Conservation (phyloP, 371 early-diverging fungal genomes). For the Lichtheimia corymbifera region DNA sequence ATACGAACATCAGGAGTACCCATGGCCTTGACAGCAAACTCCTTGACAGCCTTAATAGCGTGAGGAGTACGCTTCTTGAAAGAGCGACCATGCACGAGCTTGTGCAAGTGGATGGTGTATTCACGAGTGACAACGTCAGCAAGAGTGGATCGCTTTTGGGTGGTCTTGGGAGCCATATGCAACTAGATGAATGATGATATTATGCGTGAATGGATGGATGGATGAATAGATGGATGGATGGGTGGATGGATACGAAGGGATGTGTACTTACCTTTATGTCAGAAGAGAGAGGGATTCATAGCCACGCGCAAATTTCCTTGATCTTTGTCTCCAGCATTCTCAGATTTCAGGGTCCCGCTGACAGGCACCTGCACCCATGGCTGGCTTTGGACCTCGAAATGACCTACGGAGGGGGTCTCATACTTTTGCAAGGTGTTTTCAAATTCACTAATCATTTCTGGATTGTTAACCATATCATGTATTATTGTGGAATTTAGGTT, state of each 20-base stretch:
- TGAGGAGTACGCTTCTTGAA: slow-evolving; percentile 97
- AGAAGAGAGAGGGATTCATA: no score
- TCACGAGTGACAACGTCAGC: slow-evolving; percentile 86
- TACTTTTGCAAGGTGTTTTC: no score
- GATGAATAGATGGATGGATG: slow-evolving; percentile 11
- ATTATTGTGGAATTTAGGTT: no score
- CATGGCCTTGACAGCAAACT: slow-evolving; percentile 89
- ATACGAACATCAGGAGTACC: slow-evolving; percentile 86
- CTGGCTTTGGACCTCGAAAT: no score
- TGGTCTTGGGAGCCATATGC: slow-evolving; percentile 58
- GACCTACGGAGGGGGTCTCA: no score
- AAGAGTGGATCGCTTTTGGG: slow-evolving; percentile 65
- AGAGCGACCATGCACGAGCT: slow-evolving; percentile 67
- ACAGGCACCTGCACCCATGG: no score
- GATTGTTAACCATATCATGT: no score
- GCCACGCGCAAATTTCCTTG: no score
- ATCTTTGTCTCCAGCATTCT: no score
- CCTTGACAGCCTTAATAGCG: slow-evolving; percentile 91
- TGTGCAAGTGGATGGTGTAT: slow-evolving; percentile 96
- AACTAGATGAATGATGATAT: slow-evolving; percentile 18
- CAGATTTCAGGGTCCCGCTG: no score
- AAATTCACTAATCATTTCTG: no score
- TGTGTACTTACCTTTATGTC: not conserved
- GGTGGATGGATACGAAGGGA: not conserved
- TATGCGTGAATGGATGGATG: slow-evolving; percentile 12